Conservation (phyloP, 1,139 yeast genomes). For the Debaryomyces sp. region DNA sequence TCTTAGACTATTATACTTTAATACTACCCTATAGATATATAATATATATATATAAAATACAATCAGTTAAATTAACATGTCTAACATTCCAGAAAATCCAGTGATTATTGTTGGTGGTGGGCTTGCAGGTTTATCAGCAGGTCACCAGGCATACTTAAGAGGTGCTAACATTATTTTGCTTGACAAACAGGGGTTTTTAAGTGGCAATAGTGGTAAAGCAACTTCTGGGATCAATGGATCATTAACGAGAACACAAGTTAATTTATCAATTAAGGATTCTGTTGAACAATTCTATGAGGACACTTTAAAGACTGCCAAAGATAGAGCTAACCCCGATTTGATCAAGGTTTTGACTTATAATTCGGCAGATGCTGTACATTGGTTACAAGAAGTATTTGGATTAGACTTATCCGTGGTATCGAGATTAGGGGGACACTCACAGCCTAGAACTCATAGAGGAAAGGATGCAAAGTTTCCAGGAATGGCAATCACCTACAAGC, state of each 20-base stretch:
- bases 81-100: constrained; percentile 35
- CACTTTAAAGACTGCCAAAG: constrained; percentile 66
- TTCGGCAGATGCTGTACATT: constrained; percentile 65
- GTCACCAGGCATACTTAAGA: constrained; percentile 62
- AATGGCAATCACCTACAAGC: constrained; percentile 69
- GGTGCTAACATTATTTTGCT: constrained; percentile 60
- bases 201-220: constrained; percentile 83
- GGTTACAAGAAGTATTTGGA: constrained; percentile 67
- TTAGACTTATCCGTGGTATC: constrained; percentile 68
- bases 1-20: background rate
- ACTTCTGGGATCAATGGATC: constrained; percentile 85
- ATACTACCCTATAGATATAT: background rate
- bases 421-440: constrained; percentile 74
- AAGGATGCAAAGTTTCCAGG: constrained; percentile 71
- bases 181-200: constrained; percentile 65
- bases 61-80: constrained; percentile 3
- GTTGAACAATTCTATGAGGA: constrained; percentile 65
- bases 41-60: background rate
- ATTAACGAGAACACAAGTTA: constrained; percentile 60
- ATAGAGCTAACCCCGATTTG: constrained; percentile 57
- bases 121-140: constrained; percentile 77
- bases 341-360: constrained; percentile 53
- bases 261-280: constrained; percentile 53
- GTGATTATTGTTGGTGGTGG: constrained; percentile 80
- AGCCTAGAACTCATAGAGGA: constrained; percentile 75